phyloP scores from a whole-genome alignment of 306 rosid genomes.

The Malus asiatica region DNA sequence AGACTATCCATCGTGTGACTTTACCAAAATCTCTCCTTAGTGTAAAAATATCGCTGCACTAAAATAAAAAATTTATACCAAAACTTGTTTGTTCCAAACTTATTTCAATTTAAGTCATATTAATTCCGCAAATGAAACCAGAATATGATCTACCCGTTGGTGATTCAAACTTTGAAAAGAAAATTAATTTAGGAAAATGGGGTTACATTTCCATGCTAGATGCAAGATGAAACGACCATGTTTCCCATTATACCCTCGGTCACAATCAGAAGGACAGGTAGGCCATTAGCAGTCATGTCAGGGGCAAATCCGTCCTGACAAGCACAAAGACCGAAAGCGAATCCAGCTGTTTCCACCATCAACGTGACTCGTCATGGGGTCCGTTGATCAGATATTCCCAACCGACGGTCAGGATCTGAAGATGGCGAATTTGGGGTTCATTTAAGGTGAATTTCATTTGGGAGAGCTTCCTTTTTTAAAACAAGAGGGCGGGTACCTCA shows the following conservation, averaged over 20 bases:
- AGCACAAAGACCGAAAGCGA: slow-evolving; percentile 33
- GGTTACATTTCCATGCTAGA: background rate
- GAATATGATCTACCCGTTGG: background rate
- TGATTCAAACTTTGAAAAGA: background rate
- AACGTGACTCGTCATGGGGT: slow-evolving; percentile 44
- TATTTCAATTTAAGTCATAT: background rate
- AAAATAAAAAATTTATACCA: too few species aligned
- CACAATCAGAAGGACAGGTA: background rate
- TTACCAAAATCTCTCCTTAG: too few species aligned
- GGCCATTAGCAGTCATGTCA: slow-evolving; percentile 1
- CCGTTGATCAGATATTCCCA: slow-evolving; percentile 34
- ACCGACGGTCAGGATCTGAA: slow-evolving; percentile 40
- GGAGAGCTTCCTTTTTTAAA: slow-evolving; percentile 35
- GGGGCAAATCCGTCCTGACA: slow-evolving; percentile 15
- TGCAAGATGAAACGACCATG: background rate
- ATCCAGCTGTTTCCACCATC: slow-evolving; percentile 63
- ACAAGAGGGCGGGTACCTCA: slow-evolving; percentile 44
- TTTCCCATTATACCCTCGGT: slow-evolving; percentile 10
- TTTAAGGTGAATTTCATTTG: slow-evolving; percentile 56
- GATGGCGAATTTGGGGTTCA: slow-evolving; percentile 44
- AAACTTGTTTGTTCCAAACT: background rate
- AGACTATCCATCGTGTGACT: too few species aligned
- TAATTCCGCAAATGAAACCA: too few species aligned
- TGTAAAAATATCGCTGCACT: too few species aligned
- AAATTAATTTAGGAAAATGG: background rate